These are phyloP conservation scores for Thamnidium elegans DNA, from an alignment of 192 early-diverging fungal species.

Conservation along the genomic window DNA sequence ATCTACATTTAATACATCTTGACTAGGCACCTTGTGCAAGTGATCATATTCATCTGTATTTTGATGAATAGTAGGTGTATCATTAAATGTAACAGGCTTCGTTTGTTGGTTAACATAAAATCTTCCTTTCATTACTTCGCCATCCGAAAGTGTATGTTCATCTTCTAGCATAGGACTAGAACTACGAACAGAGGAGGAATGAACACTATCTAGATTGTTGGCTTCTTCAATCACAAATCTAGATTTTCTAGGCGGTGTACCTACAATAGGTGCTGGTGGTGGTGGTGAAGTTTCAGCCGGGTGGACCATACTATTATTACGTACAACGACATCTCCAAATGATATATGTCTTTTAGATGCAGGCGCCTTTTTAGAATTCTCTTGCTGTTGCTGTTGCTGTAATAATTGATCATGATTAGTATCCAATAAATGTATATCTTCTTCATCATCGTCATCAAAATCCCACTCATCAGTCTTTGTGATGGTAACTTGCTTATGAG, in stretches of 20 bases:
- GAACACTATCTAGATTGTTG: neutral
- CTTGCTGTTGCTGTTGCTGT: neutral
- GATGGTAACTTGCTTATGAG: constrained; percentile 42
- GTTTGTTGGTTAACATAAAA: constrained; percentile 57
- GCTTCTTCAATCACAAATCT: constrained; percentile 39
- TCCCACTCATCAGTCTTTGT: constrained; percentile 67
- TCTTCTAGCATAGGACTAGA: constrained; percentile 16
- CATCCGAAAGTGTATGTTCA: constrained; percentile 3
- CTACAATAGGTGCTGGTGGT: neutral
- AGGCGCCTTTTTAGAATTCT: neutral
- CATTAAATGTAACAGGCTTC: constrained; percentile 2
- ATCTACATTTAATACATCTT: constrained; percentile 13
- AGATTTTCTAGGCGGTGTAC: constrained; percentile 26
- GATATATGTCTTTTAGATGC: constrained; percentile 39
- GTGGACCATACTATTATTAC: constrained; percentile 19
- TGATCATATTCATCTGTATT: neutral
- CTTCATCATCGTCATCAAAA: constrained; percentile 48
- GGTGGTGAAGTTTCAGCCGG: constrained; percentile 15
- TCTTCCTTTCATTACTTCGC: constrained; percentile 68
- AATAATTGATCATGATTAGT: neutral
- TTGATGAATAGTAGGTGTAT: constrained; percentile 14
- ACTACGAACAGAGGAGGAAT: constrained; percentile 1
- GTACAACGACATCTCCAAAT: constrained; percentile 41
- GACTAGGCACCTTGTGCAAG: too few species aligned
- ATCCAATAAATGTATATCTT: neutral